phyloP scores from a whole-genome alignment of 306 rosid species.

The Clitoria ternatea region DNA sequence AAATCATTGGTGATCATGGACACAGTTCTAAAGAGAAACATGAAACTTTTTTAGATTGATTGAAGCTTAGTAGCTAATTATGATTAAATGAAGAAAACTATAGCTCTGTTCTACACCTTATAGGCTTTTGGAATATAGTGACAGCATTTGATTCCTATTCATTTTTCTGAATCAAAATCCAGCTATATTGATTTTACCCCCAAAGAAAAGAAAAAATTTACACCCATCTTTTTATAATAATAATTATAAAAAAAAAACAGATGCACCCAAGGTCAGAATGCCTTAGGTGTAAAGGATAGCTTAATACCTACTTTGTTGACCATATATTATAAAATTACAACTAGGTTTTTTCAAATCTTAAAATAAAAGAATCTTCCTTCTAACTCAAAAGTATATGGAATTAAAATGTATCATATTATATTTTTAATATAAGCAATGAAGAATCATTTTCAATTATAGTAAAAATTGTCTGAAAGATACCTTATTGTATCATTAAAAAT shows the following conservation, averaged over 20 bases:
- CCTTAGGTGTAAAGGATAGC: neutral
- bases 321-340: conserved; percentile 9
- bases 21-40: neutral
- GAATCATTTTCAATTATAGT: neutral
- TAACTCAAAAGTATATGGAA: neutral
- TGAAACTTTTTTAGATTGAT: neutral
- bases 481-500: neutral
- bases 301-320: neutral
- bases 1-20: conserved; percentile 3
- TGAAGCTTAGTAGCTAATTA: neutral
- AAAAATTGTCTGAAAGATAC: neutral
- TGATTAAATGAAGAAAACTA: neutral
- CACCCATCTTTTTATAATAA: neutral
- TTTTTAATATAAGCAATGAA: neutral
- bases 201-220: neutral
- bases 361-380: neutral
- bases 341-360: conserved; percentile 2
- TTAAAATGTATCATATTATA: neutral
- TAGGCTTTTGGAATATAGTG: neutral
- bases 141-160: neutral
- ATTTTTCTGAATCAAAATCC: neutral
- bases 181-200: neutral
- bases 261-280: neutral
- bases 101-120: neutral
- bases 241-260: neutral